Conservation (phyloP, 148 eudicot genomes). For the Diospyros kaki region DNA sequence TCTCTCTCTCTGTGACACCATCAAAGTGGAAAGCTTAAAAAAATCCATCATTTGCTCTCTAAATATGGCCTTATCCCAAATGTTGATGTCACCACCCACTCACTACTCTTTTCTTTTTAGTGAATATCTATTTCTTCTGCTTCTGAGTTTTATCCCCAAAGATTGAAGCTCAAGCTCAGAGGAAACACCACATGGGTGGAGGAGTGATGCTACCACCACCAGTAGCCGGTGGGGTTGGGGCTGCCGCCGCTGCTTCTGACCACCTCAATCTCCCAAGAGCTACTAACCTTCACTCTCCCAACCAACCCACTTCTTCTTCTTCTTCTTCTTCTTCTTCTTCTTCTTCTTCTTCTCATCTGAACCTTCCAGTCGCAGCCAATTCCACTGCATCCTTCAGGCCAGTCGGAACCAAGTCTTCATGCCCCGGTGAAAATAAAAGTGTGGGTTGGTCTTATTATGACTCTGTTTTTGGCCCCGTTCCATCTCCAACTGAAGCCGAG, state of each 20-base stretch:
- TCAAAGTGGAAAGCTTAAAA: no score
- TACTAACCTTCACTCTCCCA: background rate
- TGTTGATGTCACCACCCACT: no score
- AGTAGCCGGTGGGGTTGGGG: background rate
- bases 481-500: slow-evolving; percentile 31
- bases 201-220: slow-evolving; percentile 12
- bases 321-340: slow-evolving; percentile 2
- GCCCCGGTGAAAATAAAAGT: background rate
- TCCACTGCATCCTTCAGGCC: background rate
- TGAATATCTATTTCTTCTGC: no score
- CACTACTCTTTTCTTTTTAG: no score
- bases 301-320: background rate
- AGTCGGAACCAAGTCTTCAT: background rate
- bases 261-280: background rate
- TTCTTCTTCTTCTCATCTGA: background rate
- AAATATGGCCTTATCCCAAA: no score
- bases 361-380: slow-evolving; percentile 13
- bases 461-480: slow-evolving; percentile 32
- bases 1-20: no score
- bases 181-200: background rate
- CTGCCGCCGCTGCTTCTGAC: background rate
- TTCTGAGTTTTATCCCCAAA: no score
- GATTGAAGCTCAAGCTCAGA: background rate
- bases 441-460: background rate
- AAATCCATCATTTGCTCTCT: no score